Evolutionary conservation across 23 red algal species (phyloP), one percentile per base, ranked within the genome.

Genomic region (Gracilaria gracilis): DNA sequence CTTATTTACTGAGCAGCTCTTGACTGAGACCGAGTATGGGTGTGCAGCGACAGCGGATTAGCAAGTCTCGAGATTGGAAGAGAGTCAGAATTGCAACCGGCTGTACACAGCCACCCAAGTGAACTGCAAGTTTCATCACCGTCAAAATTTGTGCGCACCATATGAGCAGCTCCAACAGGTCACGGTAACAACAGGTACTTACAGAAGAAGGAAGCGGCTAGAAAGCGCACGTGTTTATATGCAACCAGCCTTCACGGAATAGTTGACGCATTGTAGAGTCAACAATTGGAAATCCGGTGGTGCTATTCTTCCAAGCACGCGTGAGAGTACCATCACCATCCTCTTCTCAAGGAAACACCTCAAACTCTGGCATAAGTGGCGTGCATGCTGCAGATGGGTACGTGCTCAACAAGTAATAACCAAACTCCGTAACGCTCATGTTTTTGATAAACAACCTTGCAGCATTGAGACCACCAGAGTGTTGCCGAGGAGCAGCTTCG

Each of bases 261-360:
- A 99, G 80, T 85, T 99, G 93, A 14, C 97, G 90, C 91, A 99
- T 99, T 17, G 97, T 94, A 24, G 97, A 93, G 67, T 99, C 97
- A 34, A 99, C 92, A 55, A 99, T 90, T 25, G 97, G 97, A 88
- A 94, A 99, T 24, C 97, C 97, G 5, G 97, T 99, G 7, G 77
- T 92, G 14, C 97, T 94, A 23, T 15, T 70, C 62, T 80, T 54
- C 92, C 92, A 95, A 61, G 80, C 78, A 6, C 82, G 62, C 9
- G 74, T 73, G 3, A 84, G 25, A 4, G 80, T 39, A 9, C 84
- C 72, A 79, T 85, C 69, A 8, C 72, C 54, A 73, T 96, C 94
- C 9, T 91, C 59, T 24, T 80, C 87, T 89, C 90, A 95, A 0
- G 97, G 97, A 87, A 96, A 96, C 5, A 77, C 67, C 17, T 95